These are phyloP conservation scores for Aureobasidium mangrovei DNA, from an alignment of 2,329 filamentous ascomycete genomes.

Conservation along the genomic window DNA sequence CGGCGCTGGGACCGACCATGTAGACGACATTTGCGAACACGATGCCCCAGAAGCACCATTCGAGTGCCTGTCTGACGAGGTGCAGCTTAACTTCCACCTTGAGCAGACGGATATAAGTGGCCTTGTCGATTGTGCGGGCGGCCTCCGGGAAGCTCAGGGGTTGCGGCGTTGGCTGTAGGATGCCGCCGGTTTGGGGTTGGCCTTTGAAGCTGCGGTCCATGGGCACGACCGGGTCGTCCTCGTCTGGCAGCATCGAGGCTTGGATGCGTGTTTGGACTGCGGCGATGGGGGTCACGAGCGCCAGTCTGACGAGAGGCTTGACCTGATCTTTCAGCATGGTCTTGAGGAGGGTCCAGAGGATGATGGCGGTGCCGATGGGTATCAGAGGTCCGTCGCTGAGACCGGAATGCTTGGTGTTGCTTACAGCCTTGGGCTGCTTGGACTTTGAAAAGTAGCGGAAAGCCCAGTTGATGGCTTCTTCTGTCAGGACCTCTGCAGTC, in stretches of 20 bases:
- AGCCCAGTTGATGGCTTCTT: background rate
- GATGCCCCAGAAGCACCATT: background rate
- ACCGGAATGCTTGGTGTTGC: background rate
- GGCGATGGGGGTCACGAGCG: background rate
- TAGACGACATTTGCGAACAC: background rate
- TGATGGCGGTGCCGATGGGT: background rate
- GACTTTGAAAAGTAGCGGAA: background rate
- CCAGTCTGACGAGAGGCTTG: background rate
- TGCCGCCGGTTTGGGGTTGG: background rate
- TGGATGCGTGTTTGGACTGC: constrained; percentile 1
- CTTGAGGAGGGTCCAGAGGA: background rate
- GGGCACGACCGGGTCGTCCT: constrained; percentile 13
- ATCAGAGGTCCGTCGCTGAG: background rate
- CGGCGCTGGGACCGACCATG: background rate
- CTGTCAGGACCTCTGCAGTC: background rate
- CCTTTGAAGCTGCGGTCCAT: constrained; percentile 15
- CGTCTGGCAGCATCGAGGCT: constrained; percentile 14
- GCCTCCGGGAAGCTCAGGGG: background rate
- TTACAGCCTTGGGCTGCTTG: background rate
- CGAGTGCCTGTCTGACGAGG: background rate
- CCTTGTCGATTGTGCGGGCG: background rate
- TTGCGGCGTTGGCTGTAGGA: background rate
- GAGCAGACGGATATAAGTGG: background rate
- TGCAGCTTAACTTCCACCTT: background rate
- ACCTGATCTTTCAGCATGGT: background rate